Base-by-base conservation (phyloP, 1,284 basidiomycete species). In the Tetrapyrgos nigripes region DNA sequence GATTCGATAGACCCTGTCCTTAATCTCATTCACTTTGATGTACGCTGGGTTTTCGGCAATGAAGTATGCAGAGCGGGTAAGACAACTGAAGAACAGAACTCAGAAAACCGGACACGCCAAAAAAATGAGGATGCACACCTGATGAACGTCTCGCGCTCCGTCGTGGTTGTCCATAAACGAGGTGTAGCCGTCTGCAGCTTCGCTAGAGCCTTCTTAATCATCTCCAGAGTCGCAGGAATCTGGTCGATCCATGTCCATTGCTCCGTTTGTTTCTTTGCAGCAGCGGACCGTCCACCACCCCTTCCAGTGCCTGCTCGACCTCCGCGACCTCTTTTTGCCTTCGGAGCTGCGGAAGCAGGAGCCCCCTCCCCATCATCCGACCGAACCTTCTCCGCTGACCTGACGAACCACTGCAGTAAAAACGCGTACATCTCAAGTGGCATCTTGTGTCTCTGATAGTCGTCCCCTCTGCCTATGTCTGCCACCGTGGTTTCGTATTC, bases 361-460 rank as follows among this genome's bases (percentile, higher is more conserved):
- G 75, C 74, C 5, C 67, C 78, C n/a, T 85, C 86, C 11, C 83
- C 83, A 6, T 81, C 82, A 2, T 80, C 83, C 4, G 79, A 75
- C 54, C 88, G 89, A 55, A 89, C 84, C 63, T 88, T 89, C 73
- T 96, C 93, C 1, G 88, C 90, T 0, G 86, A 86, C 17, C 77
- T 76, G 21, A 93, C 89, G 68, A 94, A 94, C 94, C 94, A 97
- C 63, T 89, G 82, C 8, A 97, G 73, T 21, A 97, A 77, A 70
- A 97, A 97, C 3, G 90, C 91, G 72, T 93, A 97, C 79, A 91
- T 88, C 72, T 97, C 96, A 50, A 97, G 78, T 0, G 93, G 85
- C 1, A 72, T 68, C 69, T 89, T 90, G 75, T 95, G 93, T 0
- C 81, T 72, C 64, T 85, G 77, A 59, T 89, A 86, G 55, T 93